Percentiles rank a stretch among this genome's conserved stretches.
Evolutionary conservation across 1,139 yeast species (phyloP).

Genomic region (Blastobotrys proliferans): DNA sequence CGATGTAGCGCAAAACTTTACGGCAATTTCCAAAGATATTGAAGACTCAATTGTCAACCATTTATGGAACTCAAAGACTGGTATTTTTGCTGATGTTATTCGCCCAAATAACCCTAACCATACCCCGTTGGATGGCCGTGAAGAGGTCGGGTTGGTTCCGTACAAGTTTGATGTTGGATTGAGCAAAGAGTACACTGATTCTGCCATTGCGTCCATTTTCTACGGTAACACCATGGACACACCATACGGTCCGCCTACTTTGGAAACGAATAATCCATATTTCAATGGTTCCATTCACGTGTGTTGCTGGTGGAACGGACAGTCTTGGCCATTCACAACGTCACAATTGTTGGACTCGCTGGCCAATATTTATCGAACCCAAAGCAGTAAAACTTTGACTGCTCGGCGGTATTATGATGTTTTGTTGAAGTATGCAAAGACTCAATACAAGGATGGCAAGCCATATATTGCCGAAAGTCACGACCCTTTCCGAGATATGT

Average conservation of each 20-base stretch:
- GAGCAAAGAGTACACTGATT: neutral
- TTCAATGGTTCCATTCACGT: neutral
- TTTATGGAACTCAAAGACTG: conserved; percentile 1
- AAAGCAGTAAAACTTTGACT: neutral
- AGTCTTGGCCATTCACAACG: conserved; percentile 1
- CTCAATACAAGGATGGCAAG: neutral
- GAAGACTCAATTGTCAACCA: neutral
- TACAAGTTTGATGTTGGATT: conserved; percentile 1
- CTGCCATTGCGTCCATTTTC: conserved; percentile 1
- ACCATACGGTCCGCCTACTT: conserved; percentile 2
- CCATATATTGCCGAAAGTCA: neutral
- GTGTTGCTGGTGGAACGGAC: conserved; percentile 1
- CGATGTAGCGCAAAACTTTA: neutral
- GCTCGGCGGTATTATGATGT: neutral
- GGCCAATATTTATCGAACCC: neutral
- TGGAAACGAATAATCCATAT: neutral
- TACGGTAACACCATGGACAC: neutral
- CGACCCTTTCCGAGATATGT: neutral
- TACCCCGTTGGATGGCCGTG: conserved; percentile 1
- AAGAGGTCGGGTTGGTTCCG: conserved; percentile 4
- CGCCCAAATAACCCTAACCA: conserved; percentile 1
- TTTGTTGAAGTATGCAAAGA: neutral
- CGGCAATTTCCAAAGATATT: neutral
- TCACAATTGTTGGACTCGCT: conserved; percentile 1
- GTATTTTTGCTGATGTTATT: neutral